phyloP scores from a whole-genome alignment of 345 rosid species.

The Euphorbia tirucalli region DNA sequence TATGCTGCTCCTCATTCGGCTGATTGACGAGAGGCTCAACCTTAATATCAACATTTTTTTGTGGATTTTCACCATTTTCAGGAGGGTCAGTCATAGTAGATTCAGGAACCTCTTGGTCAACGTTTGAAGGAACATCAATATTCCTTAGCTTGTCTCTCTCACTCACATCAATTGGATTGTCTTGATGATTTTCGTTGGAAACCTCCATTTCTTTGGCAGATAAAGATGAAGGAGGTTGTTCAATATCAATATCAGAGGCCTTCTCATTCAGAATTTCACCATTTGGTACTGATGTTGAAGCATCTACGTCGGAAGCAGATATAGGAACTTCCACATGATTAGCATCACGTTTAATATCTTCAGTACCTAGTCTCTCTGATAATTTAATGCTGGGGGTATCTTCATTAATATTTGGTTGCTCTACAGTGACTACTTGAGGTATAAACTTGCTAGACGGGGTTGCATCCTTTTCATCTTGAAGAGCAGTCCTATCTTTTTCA shows the following conservation, averaged over 20 bases:
- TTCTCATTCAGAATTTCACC: conserved; percentile 43
- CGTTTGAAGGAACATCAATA: conserved; percentile 40
- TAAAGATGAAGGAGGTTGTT: conserved; percentile 36
- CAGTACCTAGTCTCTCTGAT: conserved; percentile 32
- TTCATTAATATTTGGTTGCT: conserved; percentile 26
- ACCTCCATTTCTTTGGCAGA: conserved; percentile 51
- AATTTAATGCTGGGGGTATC: conserved; percentile 33
- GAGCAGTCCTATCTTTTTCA: conserved; percentile 31
- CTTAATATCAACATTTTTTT: conserved; percentile 38
- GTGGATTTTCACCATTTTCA: conserved; percentile 31
- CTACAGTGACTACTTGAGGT: conserved; percentile 29
- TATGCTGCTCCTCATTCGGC: conserved; percentile 44
- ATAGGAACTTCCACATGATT: conserved; percentile 38
- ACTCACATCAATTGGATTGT: conserved; percentile 33
- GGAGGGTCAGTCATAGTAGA: conserved; percentile 38
- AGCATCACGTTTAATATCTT: conserved; percentile 34
- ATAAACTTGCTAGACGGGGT: conserved; percentile 31
- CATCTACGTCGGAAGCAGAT: conserved; percentile 30
- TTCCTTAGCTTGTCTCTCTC: conserved; percentile 27
- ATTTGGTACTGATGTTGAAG: conserved; percentile 35
- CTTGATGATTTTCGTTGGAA: conserved; percentile 36
- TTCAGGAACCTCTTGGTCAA: conserved; percentile 44
- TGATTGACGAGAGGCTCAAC: conserved; percentile 39
- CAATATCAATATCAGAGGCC: conserved; percentile 38
- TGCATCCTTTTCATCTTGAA: conserved; percentile 42